phyloP scores from a whole-genome alignment of 768 basidiomycete species.

The Tricholomella constricta region DNA sequence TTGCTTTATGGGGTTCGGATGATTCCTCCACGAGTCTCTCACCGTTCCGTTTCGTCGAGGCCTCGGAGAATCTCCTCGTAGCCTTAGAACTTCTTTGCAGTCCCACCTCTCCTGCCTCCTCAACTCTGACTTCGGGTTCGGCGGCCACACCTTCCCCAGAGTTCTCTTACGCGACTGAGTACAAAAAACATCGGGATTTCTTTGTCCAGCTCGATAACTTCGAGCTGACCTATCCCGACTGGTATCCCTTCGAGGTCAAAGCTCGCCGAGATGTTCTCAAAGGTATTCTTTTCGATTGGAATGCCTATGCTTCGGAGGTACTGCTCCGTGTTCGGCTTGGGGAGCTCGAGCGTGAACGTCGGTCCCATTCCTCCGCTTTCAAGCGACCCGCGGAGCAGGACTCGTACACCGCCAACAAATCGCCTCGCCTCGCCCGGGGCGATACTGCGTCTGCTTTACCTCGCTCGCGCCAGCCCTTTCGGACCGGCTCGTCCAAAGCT shows the following conservation, averaged over 20 bases:
- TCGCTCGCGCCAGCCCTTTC: background rate
- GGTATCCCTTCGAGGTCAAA: conserved; percentile 12
- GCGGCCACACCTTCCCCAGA: background rate
- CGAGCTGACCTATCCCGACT: conserved; percentile 4
- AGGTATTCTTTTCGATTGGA: background rate
- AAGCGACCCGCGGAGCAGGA: background rate
- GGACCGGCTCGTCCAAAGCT: background rate
- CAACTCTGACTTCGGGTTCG: no score
- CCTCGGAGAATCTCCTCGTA: conserved; percentile 1
- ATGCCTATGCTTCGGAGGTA: background rate
- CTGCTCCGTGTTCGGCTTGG: background rate
- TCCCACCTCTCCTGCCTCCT: background rate
- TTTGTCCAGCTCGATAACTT: no score
- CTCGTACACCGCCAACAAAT: background rate
- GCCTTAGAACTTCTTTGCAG: background rate
- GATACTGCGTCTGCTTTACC: background rate
- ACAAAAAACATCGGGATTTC: no score
- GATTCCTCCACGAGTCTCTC: background rate
- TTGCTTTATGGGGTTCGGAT: no score
- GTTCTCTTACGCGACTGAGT: no score
- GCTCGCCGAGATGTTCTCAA: conserved; percentile 5
- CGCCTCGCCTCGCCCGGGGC: no score
- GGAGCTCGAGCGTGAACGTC: no score
- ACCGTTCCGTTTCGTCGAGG: no score
- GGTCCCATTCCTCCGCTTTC: no score